Conservation (phyloP, 2,329 filamentous ascomycete genomes). For the Cytospora paraplurivora region DNA sequence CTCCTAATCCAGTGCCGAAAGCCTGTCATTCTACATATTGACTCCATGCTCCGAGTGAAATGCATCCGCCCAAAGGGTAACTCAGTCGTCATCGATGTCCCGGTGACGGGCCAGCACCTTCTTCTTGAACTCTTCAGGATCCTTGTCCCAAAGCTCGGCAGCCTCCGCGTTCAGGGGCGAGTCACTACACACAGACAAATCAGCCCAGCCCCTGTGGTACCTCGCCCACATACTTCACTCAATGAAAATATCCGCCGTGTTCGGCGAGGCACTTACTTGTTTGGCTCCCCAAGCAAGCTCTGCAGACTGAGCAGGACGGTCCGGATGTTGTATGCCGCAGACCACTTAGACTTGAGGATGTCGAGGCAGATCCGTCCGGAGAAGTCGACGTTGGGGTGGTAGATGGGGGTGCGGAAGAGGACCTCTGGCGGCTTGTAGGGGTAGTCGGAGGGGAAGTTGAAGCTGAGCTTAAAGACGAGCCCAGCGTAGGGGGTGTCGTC, state of each 20-base stretch:
- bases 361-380: conserved; percentile 95
- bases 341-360: conserved; percentile 99
- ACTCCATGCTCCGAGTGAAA: conserved; percentile 28
- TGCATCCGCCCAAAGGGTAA: conserved; percentile 24
- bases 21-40: conserved; percentile 19
- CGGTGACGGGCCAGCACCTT: conserved; percentile 65
- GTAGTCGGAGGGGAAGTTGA: conserved; percentile 89
- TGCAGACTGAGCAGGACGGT: conserved; percentile 91
- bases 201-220: not conserved
- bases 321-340: conserved; percentile 94
- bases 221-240: not conserved
- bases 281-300: conserved; percentile 92
- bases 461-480: conserved; percentile 87
- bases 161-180: conserved; percentile 96
- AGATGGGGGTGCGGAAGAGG: conserved; percentile 97
- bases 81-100: conserved; percentile 65
- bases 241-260: not conserved
- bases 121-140: conserved; percentile 83
- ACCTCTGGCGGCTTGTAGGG: conserved; percentile 90
- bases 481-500: conserved; percentile 87
- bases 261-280: conserved; percentile 74
- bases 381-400: conserved; percentile 98
- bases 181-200: conserved; percentile 58
- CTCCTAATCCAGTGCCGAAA: conserved; percentile 24
- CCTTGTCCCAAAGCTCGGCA: conserved; percentile 91